Evolutionary conservation across 78 protist genomes (phyloP).

Genomic region (Dictyostelium intermedium): DNA sequence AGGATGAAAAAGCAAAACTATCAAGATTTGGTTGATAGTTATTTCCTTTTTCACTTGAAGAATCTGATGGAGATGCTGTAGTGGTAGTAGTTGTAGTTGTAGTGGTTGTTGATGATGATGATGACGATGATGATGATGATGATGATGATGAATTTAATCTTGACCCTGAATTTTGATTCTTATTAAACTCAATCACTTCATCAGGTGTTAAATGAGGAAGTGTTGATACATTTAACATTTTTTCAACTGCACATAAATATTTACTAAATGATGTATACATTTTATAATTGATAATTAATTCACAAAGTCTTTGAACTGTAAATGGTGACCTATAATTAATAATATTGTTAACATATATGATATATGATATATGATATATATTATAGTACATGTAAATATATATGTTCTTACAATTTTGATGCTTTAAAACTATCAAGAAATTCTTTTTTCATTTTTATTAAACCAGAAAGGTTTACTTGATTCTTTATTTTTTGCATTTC

Average conservation of each 20-base stretch:
- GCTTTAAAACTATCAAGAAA: conserved; percentile 33
- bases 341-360: neutral
- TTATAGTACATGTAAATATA: no score
- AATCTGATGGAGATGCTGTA: neutral
- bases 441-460: conserved; percentile 27
- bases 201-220: conserved; percentile 63
- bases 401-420: conserved; percentile 21
- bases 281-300: conserved; percentile 62
- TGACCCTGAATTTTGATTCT: neutral
- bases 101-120: neutral
- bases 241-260: conserved; percentile 74
- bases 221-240: conserved; percentile 71
- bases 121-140: neutral
- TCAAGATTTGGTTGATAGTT: neutral
- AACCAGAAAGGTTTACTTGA: conserved; percentile 48
- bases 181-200: conserved; percentile 70
- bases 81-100: neutral
- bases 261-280: conserved; percentile 69
- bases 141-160: neutral
- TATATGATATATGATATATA: no score
- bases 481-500: conserved; percentile 70
- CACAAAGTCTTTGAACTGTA: conserved; percentile 73
- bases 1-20: neutral
- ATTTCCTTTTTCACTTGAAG: neutral
- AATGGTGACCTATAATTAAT: conserved; percentile 45